Evolutionary conservation across 2,329 filamentous ascomycete genomes (phyloP), one percentile per base, ranked within the genome.

Genomic region (Cytospora chrysosperma): DNA sequence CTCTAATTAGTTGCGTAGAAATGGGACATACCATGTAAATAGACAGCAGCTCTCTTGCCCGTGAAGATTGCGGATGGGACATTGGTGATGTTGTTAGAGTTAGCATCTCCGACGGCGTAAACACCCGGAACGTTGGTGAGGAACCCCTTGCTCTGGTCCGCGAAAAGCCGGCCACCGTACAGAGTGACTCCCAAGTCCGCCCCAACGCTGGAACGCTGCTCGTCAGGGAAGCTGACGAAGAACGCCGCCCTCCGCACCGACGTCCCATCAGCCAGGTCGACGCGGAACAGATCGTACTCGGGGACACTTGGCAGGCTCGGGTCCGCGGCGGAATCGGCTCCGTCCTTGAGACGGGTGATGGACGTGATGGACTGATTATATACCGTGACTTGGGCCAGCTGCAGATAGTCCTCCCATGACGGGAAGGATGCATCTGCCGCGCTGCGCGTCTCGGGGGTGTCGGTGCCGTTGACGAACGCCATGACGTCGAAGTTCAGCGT

Each of bases 61-160:
- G 76, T 82, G 69, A 77, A 88, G 69, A 88, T 78, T 0, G 86
- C 85, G 66, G 87, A 85, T 0, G 84, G 84, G 0, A 88, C 80
- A 66, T 88, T 88, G 3, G 84, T 87, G 10, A 77, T 75, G n/a
- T 81, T 81, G 59, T 87, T 85, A 34, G 79, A 80, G 72, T 88
- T 88, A 15, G 81, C 81, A 66, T 88, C 85, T 0, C 86, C 85
- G 24, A 88, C 72, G 6, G 82, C 85, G 68, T 82, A 88, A 0
- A 87, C 79, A 1, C 84, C 84, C 0, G 74, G 69, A 4, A 85
- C 69, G 59, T 80, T 87, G 0, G 85, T 86, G 17, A 75, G 68
- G 64, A 83, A 75, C 0, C 80, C 81, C n/a, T 73, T 75, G 2
- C 72, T 64, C 0, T 49, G 40, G 47, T 82, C 76, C 0, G 77